Evolutionary conservation across 805 yeast species (phyloP).

Genomic region (Pichia manshurica): DNA sequence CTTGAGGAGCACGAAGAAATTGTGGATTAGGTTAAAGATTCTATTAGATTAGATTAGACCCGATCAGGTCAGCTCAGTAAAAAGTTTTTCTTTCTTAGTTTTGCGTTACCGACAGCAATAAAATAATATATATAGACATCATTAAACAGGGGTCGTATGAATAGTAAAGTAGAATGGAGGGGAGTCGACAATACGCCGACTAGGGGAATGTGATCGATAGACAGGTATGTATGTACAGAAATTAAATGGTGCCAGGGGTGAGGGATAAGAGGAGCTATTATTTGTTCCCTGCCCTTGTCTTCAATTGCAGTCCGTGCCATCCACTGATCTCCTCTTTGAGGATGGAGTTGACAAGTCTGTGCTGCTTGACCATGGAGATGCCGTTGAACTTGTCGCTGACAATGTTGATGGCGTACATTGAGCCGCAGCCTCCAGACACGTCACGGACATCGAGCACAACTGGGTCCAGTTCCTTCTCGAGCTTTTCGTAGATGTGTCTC

Average conservation of each 20-base stretch:
- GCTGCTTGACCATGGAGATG: conserved; percentile 82
- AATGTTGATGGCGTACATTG: conserved; percentile 88
- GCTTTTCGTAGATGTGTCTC: conserved; percentile 49
- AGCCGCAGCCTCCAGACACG: conserved; percentile 94
- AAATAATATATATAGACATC: neutral
- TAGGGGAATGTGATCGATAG: neutral
- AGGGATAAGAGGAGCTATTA: too few relatives aligned
- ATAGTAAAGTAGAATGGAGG: too few relatives aligned
- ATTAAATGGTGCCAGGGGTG: too few relatives aligned
- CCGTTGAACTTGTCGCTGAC: conserved; percentile 74
- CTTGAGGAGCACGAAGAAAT: conserved; percentile 68
- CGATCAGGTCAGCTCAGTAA: too few relatives aligned
- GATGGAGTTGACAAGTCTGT: conserved; percentile 75
- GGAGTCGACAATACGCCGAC: too few relatives aligned
- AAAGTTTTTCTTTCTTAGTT: too few relatives aligned
- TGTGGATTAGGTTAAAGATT: conserved; percentile 37
- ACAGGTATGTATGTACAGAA: neutral
- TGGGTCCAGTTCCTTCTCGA: conserved; percentile 56
- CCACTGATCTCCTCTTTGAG: conserved; percentile 77
- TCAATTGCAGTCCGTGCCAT: conserved; percentile 94
- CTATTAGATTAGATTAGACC: neutral
- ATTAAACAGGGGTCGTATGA: neutral
- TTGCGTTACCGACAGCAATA: neutral
- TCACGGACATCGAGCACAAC: conserved; percentile 62
- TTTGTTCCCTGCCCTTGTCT: conserved; percentile 51